A percentile compares a stretch with the other conserved stretches of the same genome.
Conservation (phyloP, 106 monocot genomes). For the Allium sativum region DNA sequence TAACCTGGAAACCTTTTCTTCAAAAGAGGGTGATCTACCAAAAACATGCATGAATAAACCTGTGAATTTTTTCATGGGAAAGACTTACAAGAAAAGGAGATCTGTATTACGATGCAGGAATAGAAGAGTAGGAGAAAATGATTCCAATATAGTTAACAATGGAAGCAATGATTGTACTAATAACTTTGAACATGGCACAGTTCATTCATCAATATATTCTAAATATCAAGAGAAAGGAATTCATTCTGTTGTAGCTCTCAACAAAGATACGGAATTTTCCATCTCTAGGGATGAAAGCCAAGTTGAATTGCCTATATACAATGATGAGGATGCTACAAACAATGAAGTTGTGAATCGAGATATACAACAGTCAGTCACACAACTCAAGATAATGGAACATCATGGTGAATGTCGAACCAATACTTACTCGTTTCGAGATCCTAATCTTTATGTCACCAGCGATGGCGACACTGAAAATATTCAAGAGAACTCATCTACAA, state of each 20-base stretch:
- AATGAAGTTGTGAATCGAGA: background rate
- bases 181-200: background rate
- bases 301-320: background rate
- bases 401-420: slow-evolving; percentile 6
- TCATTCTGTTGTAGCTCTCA: background rate
- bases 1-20: background rate
- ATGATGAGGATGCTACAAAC: background rate
- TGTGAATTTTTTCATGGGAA: background rate
- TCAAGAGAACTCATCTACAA: slow-evolving; percentile 42
- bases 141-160: background rate
- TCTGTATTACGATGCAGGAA: slow-evolving; percentile 15
- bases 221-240: background rate
- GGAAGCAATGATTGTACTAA: background rate
- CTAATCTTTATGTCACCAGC: slow-evolving; percentile 36
- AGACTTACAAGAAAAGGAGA: slow-evolving; percentile 34
- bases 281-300: background rate
- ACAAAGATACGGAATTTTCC: background rate
- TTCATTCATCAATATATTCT: slow-evolving; percentile 2
- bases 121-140: slow-evolving; percentile 6
- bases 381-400: slow-evolving; percentile 1
- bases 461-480: slow-evolving; percentile 29
- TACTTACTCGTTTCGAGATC: slow-evolving; percentile 10
- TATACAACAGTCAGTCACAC: background rate
- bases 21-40: slow-evolving; percentile 7
- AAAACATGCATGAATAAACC: slow-evolving; percentile 6